These are phyloP conservation scores for Phytophthora litchii DNA, from an alignment of 352 stramenopile genomes.

Conservation along the genomic window DNA sequence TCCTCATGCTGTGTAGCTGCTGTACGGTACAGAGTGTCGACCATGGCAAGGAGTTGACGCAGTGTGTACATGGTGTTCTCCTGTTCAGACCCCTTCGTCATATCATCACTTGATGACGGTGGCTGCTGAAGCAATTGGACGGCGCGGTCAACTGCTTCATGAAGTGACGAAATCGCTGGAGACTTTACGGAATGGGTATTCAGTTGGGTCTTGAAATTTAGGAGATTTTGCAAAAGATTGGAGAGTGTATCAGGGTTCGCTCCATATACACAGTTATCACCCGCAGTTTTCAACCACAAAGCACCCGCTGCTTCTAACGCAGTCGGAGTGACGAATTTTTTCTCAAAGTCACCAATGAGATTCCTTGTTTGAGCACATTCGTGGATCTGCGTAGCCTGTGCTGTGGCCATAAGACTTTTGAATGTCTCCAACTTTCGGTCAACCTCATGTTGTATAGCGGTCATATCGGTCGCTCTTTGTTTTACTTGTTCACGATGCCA, in stretches of 20 bases:
- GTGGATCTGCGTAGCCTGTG: constrained; percentile 15
- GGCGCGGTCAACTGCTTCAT: constrained; percentile 38
- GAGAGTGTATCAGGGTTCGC: constrained; percentile 38
- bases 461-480: constrained; percentile 4
- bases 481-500: constrained; percentile 17
- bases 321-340: constrained; percentile 30
- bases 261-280: constrained; percentile 65
- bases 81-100: constrained; percentile 11
- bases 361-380: constrained; percentile 19
- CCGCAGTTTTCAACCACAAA: constrained; percentile 50
- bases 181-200: constrained; percentile 27
- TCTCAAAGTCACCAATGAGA: constrained; percentile 21
- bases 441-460: constrained; percentile 24
- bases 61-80: constrained; percentile 50
- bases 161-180: constrained; percentile 30
- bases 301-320: constrained; percentile 36
- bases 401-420: constrained; percentile 13
- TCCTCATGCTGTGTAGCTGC: constrained; percentile 23
- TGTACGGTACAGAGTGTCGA: constrained; percentile 43
- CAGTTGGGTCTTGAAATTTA: constrained; percentile 38
- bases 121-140: constrained; percentile 39
- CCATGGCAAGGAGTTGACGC: constrained; percentile 38
- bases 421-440: constrained; percentile 32
- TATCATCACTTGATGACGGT: constrained; percentile 14
- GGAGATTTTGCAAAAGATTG: constrained; percentile 40